Evolutionary conservation across 768 basidiomycete species (phyloP).

Genomic region (Amanita rubescens): DNA sequence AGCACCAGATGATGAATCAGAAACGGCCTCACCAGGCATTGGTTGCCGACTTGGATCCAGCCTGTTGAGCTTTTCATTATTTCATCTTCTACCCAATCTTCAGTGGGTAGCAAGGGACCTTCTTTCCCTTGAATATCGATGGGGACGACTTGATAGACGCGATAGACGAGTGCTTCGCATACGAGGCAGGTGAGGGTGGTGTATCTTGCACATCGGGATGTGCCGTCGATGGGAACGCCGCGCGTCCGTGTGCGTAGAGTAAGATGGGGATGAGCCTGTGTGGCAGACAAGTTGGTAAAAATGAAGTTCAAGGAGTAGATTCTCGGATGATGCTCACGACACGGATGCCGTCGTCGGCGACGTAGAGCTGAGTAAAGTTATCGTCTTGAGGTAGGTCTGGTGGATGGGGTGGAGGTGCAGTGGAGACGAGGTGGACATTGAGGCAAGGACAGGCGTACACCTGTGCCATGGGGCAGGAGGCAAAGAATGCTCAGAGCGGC

Average conservation of each 20-base stretch:
- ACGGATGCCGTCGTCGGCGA: constrained; percentile 58
- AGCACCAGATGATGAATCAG: background rate
- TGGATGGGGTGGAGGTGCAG: constrained; percentile 23
- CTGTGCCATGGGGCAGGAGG: constrained; percentile 13
- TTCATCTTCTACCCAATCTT: constrained; percentile 74
- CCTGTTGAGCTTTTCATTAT: constrained; percentile 59
- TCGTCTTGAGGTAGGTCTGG: constrained; percentile 27
- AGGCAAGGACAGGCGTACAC: constrained; percentile 62
- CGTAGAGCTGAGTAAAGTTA: constrained; percentile 48
- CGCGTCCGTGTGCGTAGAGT: constrained; percentile 58
- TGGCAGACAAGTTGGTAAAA: constrained; percentile 11
- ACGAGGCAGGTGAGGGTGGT: constrained; percentile 63
- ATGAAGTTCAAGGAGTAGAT: constrained; percentile 4
- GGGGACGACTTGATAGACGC: constrained; percentile 54
- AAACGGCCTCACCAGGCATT: constrained; percentile 51
- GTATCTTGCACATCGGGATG: constrained; percentile 47
- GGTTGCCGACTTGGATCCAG: constrained; percentile 65
- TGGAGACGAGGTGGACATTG: constrained; percentile 52
- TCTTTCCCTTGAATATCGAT: constrained; percentile 52
- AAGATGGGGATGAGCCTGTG: constrained; percentile 58
- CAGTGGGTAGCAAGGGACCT: constrained; percentile 59
- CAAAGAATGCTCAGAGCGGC: constrained; percentile 21
- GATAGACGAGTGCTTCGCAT: constrained; percentile 61
- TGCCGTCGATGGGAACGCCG: constrained; percentile 32
- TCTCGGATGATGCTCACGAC: constrained; percentile 40